Base-by-base conservation (phyloP, 345 rosid species). In the Melaleuca alternifolia region DNA sequence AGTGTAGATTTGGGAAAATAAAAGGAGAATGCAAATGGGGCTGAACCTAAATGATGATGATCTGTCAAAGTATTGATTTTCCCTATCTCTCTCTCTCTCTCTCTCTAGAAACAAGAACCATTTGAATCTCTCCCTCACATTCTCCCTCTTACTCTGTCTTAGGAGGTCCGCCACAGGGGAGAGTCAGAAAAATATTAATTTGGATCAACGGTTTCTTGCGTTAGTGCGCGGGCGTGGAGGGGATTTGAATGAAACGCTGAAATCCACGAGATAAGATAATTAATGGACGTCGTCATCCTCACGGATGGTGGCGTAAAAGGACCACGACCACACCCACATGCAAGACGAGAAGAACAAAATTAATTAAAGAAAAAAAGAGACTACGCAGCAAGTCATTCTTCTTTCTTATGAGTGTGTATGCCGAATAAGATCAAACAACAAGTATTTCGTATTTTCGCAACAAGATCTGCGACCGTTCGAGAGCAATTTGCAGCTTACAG, bases 161-260 rank as follows among this genome's bases (percentile, higher is more conserved):
- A 33, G 79, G 79, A 71, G 79, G 48, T 46, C 59, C 21, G 59
- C 9, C 11, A 23, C 12, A 54, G 59, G 59, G 59, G 11, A 82
- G 30, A 83, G 10, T 13, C 16, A 59, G 50, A n/a, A 37, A 44
- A 87, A 86, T 59, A 76, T 44, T 26, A 48, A 53, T 12, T 71
- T 71, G 57, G 79, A 89, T 82, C 84, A 83, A 75, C 84, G 89
- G 87, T 41, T 82, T 62, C 50, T 65, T 83, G 75, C 37, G 18
- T 21, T 23, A 87, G 89, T 89, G 89, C 89, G 90, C 90, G 90
- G 88, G 86, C 51, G 87, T 54, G 89, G 84, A 56, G 86, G 52
- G 48, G 62, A 51, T 56, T 87, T 89, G 89, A 89, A 85, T 75
- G 37, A 59, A 82, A 88, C 87, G 82, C 92, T 89, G 91, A 91